Evolutionary conservation across 306 rosid genomes (phyloP), one percentile per base, ranked within the genome.

Genomic region (Pyrus pyrifolia): DNA sequence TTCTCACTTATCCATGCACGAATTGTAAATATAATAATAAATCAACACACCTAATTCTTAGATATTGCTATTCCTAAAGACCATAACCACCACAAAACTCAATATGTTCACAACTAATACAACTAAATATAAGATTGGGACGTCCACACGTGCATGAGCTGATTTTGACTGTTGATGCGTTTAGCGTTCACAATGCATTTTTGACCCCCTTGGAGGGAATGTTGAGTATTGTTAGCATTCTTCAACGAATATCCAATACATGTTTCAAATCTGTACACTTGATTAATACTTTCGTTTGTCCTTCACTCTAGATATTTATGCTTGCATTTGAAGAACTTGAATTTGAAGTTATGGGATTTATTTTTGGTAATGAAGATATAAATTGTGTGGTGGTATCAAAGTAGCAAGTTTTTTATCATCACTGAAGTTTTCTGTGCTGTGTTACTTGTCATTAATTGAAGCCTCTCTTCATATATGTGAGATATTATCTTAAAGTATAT

Each of bases 381-480:
- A 18, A 23, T 23, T 59, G 67, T 72, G 76, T 72, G 57, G 76
- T 38, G 67, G 76, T 5, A 53, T 35, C 52, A 35, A 72, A 25
- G 12, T 31, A 17, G 22, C 49, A 71, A 3, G 49, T 21, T 53
- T 14, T 49, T 6, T 55, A 30, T 33, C 75, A 33, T 71, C 29
- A 71, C 3, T 31, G 14, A 46, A 46, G 52, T 46, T 46, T 46
- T 55, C 14, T 55, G 55, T 49, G 66, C 22, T 33, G 40, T n/a
- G 9, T 5, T 65, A 19, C 4, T 33, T 72, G 13, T 35, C 52
- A 55, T 55, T 58, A 44, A 53, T 33, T 71, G 75, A 55, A 71
- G 35, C 60, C 74, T 29, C 66, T 49, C 21, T 49, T 49, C 5
- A 15, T 5, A 49, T 13, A 18, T 63, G 68, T 63, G 68, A 30